phyloP scores from a whole-genome alignment of 2,329 filamentous ascomycete species.

The Paraphoma chrysanthemicola region DNA sequence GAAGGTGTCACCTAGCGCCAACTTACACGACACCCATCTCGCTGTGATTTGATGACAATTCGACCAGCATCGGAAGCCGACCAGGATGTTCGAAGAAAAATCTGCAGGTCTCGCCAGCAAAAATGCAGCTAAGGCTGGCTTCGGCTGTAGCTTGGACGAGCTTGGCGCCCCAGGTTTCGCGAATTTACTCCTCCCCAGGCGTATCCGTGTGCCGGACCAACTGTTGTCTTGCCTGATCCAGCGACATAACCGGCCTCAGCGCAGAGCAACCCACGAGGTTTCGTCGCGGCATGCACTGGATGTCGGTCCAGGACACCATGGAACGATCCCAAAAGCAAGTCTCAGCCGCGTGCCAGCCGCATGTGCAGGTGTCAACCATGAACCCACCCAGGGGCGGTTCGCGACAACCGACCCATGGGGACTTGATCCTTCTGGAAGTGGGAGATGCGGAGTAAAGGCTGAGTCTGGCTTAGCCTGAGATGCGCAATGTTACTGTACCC shows the following conservation, averaged over 20 bases:
- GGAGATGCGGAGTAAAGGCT: slow-evolving; percentile 39
- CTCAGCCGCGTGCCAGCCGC: slow-evolving; percentile 19
- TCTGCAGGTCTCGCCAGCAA: slow-evolving; percentile 29
- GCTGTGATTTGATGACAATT: slow-evolving; percentile 32
- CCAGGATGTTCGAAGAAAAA: slow-evolving; percentile 28
- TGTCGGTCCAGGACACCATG: slow-evolving; percentile 1
- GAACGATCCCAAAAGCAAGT: slow-evolving; percentile 7
- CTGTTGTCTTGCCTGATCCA: slow-evolving; percentile 34
- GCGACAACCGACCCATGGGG: slow-evolving; percentile 20
- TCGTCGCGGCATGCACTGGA: slow-evolving; percentile 5
- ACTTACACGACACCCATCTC: slow-evolving; percentile 21
- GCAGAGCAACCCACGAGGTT: slow-evolving; percentile 8
- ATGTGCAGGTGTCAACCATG: slow-evolving; percentile 8
- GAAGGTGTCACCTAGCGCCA: slow-evolving; percentile 23
- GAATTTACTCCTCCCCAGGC: slow-evolving; percentile 21
- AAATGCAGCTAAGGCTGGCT: slow-evolving; percentile 20
- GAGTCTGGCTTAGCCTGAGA: slow-evolving; percentile 29
- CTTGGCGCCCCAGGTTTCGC: slow-evolving; percentile 42
- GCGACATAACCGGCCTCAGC: slow-evolving; percentile 20
- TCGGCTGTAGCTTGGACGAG: slow-evolving; percentile 31
- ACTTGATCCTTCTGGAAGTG: slow-evolving; percentile 41
- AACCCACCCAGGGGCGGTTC: slow-evolving; percentile 9
- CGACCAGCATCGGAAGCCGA: slow-evolving; percentile 21
- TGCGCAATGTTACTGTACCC: slow-evolving; percentile 45
- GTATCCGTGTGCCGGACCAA: slow-evolving; percentile 36